Percentiles rank a stretch among this genome's conserved stretches.
Evolutionary conservation across 306 rosid genomes (phyloP).

Genomic region (Glycine latifolia): DNA sequence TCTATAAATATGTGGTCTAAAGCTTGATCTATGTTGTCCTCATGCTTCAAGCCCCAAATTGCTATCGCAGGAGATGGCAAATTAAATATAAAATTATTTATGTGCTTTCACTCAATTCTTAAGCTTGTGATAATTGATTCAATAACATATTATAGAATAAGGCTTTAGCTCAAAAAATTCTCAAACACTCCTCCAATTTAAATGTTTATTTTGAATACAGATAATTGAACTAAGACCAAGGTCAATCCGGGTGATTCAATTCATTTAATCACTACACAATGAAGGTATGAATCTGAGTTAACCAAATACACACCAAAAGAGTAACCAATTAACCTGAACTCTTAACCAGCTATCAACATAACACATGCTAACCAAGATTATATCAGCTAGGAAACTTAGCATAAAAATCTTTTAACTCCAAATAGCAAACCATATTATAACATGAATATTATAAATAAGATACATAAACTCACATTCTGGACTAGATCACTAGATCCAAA

Average conservation of each 20-base stretch:
- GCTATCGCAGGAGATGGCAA: neutral
- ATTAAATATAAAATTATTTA: neutral
- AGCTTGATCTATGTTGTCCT: neutral
- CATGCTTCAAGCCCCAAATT: neutral
- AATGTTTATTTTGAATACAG: neutral
- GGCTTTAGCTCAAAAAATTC: no score
- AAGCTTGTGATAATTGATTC: neutral
- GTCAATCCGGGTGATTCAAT: neutral
- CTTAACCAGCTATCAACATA: neutral
- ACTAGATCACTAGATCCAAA: constrained; percentile 78
- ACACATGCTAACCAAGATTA: neutral
- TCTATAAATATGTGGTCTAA: neutral
- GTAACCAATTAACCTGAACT: neutral
- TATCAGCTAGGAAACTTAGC: neutral
- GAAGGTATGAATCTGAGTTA: neutral
- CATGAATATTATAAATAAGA: neutral
- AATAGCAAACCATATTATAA: constrained; percentile 25
- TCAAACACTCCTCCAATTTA: neutral
- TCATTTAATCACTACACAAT: neutral
- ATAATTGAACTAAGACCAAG: neutral
- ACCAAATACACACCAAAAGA: neutral
- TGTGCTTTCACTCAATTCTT: neutral
- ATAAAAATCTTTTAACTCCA: neutral
- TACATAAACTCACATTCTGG: constrained; percentile 62
- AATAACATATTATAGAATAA: no score